A percentile compares a stretch with the other conserved stretches of the same genome.
phyloP scores from a whole-genome alignment of 2,329 filamentous ascomycete genomes.

The Macrophomina pseudophaseolina region DNA sequence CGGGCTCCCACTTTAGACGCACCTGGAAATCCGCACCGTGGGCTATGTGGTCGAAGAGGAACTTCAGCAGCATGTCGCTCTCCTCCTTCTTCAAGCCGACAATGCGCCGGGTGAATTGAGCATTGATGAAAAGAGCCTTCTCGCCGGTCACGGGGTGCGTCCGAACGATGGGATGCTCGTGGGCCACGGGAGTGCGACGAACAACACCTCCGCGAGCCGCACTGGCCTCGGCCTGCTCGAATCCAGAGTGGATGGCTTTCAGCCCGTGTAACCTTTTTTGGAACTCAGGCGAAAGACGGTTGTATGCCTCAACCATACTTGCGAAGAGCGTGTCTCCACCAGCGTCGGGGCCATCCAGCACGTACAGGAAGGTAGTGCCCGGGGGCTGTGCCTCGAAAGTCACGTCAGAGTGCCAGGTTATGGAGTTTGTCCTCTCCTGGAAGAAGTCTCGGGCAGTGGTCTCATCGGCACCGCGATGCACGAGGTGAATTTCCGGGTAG shows the following conservation, averaged over 20 bases:
- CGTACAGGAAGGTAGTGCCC: conserved; percentile 86
- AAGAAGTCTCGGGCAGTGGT: conserved; percentile 67
- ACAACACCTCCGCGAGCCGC: conserved; percentile 71
- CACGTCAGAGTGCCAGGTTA: conserved; percentile 89
- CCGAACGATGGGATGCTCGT: conserved; percentile 76
- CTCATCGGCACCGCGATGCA: conserved; percentile 73
- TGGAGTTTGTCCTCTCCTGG: conserved; percentile 72
- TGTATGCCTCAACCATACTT: conserved; percentile 81
- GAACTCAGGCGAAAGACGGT: conserved; percentile 78
- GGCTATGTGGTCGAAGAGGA: conserved; percentile 76
- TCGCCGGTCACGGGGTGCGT: conserved; percentile 82
- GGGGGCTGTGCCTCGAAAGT: conserved; percentile 88
- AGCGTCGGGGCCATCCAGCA: conserved; percentile 78
- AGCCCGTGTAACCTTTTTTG: conserved; percentile 80
- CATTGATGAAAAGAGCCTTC: conserved; percentile 83
- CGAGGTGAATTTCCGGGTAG: conserved; percentile 76
- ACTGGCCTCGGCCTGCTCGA: conserved; percentile 76
- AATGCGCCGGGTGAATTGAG: conserved; percentile 82
- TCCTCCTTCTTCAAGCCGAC: conserved; percentile 87
- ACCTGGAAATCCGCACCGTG: conserved; percentile 74
- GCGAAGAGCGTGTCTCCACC: conserved; percentile 87
- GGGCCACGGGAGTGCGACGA: conserved; percentile 75
- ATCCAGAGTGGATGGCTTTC: conserved; percentile 79
- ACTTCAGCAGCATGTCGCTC: conserved; percentile 76
- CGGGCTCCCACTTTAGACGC: conserved; percentile 76